Percentiles rank a stretch among this genome's conserved stretches.
Conservation (phyloP, 2,329 filamentous ascomycete species). For the Septoria petroselini region DNA sequence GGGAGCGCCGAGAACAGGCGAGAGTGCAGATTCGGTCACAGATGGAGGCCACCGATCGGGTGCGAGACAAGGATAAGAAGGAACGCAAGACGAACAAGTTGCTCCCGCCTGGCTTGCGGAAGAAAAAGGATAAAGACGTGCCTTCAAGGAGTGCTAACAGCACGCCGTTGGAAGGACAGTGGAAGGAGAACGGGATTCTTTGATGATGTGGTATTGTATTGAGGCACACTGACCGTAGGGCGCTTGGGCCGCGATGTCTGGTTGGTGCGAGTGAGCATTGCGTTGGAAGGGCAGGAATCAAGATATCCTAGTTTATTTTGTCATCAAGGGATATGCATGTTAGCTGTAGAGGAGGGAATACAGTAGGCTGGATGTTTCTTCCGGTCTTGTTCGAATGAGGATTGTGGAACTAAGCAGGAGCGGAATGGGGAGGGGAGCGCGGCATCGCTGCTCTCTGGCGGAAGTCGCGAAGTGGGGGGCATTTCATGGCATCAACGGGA, state of each 20-base stretch:
- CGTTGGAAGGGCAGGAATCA: background rate
- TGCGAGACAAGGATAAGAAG: conserved; percentile 39
- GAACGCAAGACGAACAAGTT: conserved; percentile 42
- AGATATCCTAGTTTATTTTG: background rate
- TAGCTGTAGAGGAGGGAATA: too few relatives aligned
- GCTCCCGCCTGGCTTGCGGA: conserved; percentile 38
- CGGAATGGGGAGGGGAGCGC: too few relatives aligned
- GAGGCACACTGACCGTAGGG: background rate
- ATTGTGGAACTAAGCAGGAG: too few relatives aligned
- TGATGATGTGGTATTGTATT: conserved; percentile 4
- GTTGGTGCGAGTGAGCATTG: conserved; percentile 1
- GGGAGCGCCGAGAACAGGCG: conserved; percentile 33
- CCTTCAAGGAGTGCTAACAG: conserved; percentile 19
- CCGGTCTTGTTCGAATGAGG: too few relatives aligned
- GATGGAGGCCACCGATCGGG: conserved; percentile 32
- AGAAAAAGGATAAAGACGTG: conserved; percentile 37
- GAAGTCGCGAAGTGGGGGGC: too few relatives aligned
- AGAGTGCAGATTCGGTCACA: conserved; percentile 35
- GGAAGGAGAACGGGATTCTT: conserved; percentile 11
- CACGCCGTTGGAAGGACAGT: conserved; percentile 16
- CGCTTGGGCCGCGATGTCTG: background rate
- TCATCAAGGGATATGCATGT: background rate
- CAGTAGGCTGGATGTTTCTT: too few relatives aligned
- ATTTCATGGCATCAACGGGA: too few relatives aligned
- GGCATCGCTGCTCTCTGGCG: too few relatives aligned